Base-by-base conservation (phyloP, 2,329 filamentous ascomycete species). In the Sporothrix phasma region DNA sequence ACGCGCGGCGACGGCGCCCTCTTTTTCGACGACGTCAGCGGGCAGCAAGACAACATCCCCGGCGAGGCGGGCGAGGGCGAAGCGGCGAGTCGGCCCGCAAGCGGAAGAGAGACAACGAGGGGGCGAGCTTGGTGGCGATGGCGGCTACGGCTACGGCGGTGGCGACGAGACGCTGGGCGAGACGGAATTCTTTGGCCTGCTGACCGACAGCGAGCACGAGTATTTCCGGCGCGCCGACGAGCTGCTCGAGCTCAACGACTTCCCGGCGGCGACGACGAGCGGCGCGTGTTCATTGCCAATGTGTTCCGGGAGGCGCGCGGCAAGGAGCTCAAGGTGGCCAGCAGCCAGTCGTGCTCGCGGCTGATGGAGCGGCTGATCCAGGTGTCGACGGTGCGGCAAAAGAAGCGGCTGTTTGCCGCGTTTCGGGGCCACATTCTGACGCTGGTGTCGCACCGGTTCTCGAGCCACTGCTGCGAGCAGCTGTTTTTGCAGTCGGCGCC, bases 381-480 rank as follows among this genome's bases (percentile, higher is more conserved):
- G 62, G 78, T 96, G 67, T 93, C 91, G 31, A 88, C 84, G 39
- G 81, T 88, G 37, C 78, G 79, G 19, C 94, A 97, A 76, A 87
- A 96, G 75, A 96, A 96, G 80, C 82, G 82, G 56, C 77, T 99
- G 22, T 97, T 97, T 73, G 84, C 85, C 68, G 90, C 89, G 51
- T 97, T 97, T 74, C 86, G 81, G 22, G 87, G 88, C 39, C 90
- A 97, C 75, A 96, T 97, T 75, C 79, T 93, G 65, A 88, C 92
- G 70, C 83, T 99, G 31, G 87, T 97, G 61, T 92, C 95, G 73
- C 94, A 99, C 76, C 88, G 94, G 19, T 99, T 99, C 72, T 94
- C 94, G 5, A 96, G 92, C 66, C 94, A 99, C 78, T 97, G 93
- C 76, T 97, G 92, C 74, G 94, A 99, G 77, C 90, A 90, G 29